These are phyloP conservation scores for Scutellaria baicalensis DNA, from an alignment of 257 asterid genomes.

Conservation along the genomic window DNA sequence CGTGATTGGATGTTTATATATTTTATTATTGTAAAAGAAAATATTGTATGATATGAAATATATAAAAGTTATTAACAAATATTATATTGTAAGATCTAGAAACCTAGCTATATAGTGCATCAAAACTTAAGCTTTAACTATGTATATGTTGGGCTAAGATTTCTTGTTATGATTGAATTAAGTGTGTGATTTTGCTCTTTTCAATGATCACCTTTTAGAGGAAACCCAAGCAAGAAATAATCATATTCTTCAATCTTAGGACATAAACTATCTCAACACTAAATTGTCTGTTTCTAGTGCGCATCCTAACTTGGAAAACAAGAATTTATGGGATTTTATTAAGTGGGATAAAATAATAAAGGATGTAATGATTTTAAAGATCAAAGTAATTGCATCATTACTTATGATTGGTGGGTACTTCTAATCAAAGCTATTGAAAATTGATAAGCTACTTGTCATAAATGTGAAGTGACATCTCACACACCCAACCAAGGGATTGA, in stretches of 20 bases:
- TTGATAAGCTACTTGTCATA: conserved; percentile 9
- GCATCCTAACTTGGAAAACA: conserved; percentile 39
- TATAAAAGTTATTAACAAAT: too few relatives aligned
- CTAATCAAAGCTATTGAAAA: conserved; percentile 15
- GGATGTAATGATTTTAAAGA: conserved; percentile 10
- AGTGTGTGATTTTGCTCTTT: conserved; percentile 13
- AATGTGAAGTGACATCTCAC: conserved; percentile 13
- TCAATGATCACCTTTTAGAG: conserved; percentile 29
- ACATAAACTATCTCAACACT: conserved; percentile 18
- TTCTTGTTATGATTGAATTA: not conserved
- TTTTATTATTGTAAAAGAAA: too few relatives aligned
- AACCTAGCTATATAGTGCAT: not conserved
- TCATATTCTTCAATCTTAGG: conserved; percentile 23
- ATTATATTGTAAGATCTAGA: not conserved
- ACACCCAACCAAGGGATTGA: conserved; percentile 14
- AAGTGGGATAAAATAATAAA: conserved; percentile 14
- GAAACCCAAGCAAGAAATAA: conserved; percentile 24
- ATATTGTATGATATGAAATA: too few relatives aligned
- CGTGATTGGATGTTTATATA: too few relatives aligned
- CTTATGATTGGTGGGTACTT: conserved; percentile 18
- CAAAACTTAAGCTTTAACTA: not conserved
- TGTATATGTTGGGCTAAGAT: not conserved
- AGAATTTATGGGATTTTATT: conserved; percentile 13
- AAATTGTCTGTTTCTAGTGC: conserved; percentile 17
- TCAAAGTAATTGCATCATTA: conserved; percentile 16